Evolutionary conservation across 352 stramenopile species (phyloP), one percentile per base, ranked within the genome.

Genomic region (Pythium angustatum): DNA sequence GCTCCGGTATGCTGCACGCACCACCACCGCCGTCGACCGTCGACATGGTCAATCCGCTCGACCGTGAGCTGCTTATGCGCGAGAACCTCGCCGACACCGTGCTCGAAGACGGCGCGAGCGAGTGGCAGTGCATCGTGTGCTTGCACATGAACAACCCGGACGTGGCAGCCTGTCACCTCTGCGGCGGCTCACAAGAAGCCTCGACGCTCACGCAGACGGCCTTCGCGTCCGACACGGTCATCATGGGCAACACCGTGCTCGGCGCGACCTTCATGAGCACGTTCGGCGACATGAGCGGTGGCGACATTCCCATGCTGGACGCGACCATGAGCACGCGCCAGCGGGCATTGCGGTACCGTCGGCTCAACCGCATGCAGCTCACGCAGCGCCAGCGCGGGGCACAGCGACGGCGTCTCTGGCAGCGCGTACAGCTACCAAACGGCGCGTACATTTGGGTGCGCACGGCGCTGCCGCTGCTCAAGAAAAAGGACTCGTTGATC

Each of bases 41-140:
- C 40, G 64, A 76, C 36, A 62, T 73, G 52, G 57, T 66, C 14
- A 62, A 68, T 26, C 51, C 53, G 31, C 47, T 62, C n/a, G 67
- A 66, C 57, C 67, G 63, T 14, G 61, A 75, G 47, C 61, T 73
- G 22, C 50, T 78, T 8, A 51, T 67, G 50, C 74, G 74, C 41
- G 68, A 81, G 47, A 73, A 81, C 47, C 62, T 81, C 19, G 65
- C 63, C 27, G 68, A 77, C 41, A 80, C 69, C 28, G 63, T 80
- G 44, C 63, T 83, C n/a, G 58, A 64, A 6, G 72, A 78, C 10
- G 75, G 75, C 34, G 45, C 62, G 38, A 65, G 58, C 36, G 75
- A 83, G 61, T 83, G 75, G 75, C 69, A 80, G 58, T 83, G 75
- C 58, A 66, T 80, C 45, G 73, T 83, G 34, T 83, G 75, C 61